Conservation (phyloP, 441 rosid genomes). For the Arabidopsis hybrid region DNA sequence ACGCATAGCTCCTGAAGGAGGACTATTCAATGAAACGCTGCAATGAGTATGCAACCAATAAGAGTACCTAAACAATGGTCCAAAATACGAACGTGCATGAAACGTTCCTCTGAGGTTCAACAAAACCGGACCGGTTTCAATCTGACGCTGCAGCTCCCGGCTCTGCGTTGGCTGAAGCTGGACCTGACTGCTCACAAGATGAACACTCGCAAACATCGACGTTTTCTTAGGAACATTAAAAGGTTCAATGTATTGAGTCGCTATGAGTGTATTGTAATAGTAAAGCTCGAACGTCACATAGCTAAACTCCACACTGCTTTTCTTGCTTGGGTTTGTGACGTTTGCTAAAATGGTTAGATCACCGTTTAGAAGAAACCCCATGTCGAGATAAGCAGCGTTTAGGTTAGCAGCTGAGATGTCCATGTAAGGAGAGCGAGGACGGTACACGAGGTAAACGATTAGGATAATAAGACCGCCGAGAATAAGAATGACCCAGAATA, state of each 20-base stretch:
- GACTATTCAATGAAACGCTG: constrained; percentile 58
- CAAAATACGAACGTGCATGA: constrained; percentile 67
- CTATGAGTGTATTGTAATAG: constrained; percentile 63
- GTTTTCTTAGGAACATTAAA: constrained; percentile 55
- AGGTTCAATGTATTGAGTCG: constrained; percentile 67
- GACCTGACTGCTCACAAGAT: constrained; percentile 79
- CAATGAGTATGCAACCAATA: constrained; percentile 72
- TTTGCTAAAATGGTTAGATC: constrained; percentile 73
- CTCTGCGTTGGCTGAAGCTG: constrained; percentile 56
- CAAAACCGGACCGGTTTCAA: constrained; percentile 52
- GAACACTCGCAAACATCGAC: constrained; percentile 53
- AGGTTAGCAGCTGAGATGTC: constrained; percentile 68
- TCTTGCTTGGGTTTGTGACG: constrained; percentile 84
- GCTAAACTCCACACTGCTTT: constrained; percentile 69
- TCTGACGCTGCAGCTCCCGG: constrained; percentile 59
- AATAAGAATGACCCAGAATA: constrained; percentile 69
- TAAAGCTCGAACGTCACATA: constrained; percentile 68
- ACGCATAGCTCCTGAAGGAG: constrained; percentile 69
- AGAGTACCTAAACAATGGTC: constrained; percentile 69
- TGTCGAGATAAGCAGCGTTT: constrained; percentile 83
- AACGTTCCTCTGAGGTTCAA: constrained; percentile 66
- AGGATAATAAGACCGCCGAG: constrained; percentile 73
- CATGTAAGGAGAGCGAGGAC: constrained; percentile 77
- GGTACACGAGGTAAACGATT: constrained; percentile 75
- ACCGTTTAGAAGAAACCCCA: constrained; percentile 71